A percentile compares a stretch with the other conserved stretches of the same genome.
These are phyloP conservation scores for Vishniacozyma victoriae DNA, from an alignment of 768 basidiomycete species.

Conservation along the genomic window DNA sequence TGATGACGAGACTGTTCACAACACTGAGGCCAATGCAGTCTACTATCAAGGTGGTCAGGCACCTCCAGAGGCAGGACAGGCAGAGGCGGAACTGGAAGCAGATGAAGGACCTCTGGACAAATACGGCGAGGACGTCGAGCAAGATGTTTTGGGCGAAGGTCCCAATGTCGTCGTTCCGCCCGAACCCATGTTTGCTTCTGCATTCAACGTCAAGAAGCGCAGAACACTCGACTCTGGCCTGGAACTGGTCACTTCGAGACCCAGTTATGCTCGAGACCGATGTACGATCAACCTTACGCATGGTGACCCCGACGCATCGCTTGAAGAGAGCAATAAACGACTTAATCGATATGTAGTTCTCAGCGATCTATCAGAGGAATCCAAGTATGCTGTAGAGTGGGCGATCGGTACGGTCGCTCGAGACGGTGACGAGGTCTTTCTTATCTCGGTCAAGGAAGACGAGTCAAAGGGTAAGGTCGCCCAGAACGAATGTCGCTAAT, in stretches of 20 bases:
- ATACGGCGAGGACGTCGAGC: slow-evolving; percentile 54
- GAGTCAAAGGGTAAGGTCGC: slow-evolving; percentile 74
- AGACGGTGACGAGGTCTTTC: slow-evolving; percentile 84
- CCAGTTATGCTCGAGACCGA: slow-evolving; percentile 80
- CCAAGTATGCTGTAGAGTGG: slow-evolving; percentile 94
- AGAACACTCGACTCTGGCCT: slow-evolving; percentile 27
- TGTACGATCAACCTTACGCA: slow-evolving; percentile 86
- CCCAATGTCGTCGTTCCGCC: slow-evolving; percentile 44
- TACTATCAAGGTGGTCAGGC: slow-evolving; percentile 43
- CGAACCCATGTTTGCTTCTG: slow-evolving; percentile 31
- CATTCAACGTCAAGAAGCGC: slow-evolving; percentile 9
- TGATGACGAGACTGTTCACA: slow-evolving; percentile 75
- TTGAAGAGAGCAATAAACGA: slow-evolving; percentile 55
- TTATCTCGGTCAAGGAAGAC: slow-evolving; percentile 87
- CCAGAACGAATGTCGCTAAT: not conserved
- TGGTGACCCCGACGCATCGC: slow-evolving; percentile 63
- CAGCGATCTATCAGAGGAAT: slow-evolving; percentile 91
- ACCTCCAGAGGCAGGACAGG: slow-evolving; percentile 25
- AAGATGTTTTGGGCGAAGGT: slow-evolving; percentile 80
- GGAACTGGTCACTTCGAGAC: slow-evolving; percentile 62
- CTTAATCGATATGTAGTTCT: slow-evolving; percentile 75
- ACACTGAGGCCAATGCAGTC: slow-evolving; percentile 69
- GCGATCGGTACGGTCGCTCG: slow-evolving; percentile 90
- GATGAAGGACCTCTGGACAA: slow-evolving; percentile 25
- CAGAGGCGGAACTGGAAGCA: slow-evolving; percentile 1